Evolutionary conservation across 225 moss, liverwort and hornwort species (phyloP), one percentile per base, ranked within the genome.

Genomic region (Bryoerythrophyllum caledonicum): DNA sequence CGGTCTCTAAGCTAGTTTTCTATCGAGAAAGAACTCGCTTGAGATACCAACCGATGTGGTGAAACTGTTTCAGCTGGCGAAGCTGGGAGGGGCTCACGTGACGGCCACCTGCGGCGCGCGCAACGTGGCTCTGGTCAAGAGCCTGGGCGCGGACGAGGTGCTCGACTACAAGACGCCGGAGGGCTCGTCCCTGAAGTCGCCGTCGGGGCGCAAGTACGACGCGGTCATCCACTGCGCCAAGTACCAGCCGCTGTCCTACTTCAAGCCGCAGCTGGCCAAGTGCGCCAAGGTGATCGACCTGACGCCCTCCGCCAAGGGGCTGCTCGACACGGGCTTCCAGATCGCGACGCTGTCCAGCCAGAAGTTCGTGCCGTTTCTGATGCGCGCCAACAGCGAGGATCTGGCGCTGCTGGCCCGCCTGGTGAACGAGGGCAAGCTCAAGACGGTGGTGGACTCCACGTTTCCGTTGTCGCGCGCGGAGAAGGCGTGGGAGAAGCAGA

Each of bases 121-220:
- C 26, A 95, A 93, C 60, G 51, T 85, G 8, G 87, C 80, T 25
- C 32, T 95, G 60, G 0, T 95, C 17, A 91, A 88, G 82, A 83
- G 79, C 51, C 75, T 93, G 0, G 93, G 95, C 70, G 91, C 87
- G 6, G 90, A 95, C 51, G 92, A 92, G 71, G 91, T 92, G 0
- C 28, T 95, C 72, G 93, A 93, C 55, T 95, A 93, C 63, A 88
- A 91, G 27, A 83, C 79, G 16, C 70, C 82, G 4, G 86, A 93
- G 60, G 95, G 93, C 43, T 35, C 63, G 27, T 83, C 49, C 0
- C 34, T 93, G 2, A 51, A 43, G 3, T 91, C 91, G 19, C 90
- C 92, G 0, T 95, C 91, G 13, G 91, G 91, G 2, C 85, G 75
- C 35, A 91, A 83, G 43, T 95, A 95, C 27, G 91, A 95, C 54